Percentiles rank a stretch among this genome's conserved stretches.
These are phyloP conservation scores for Intubia oerlemansii DNA, from an alignment of 2,329 filamentous ascomycete genomes.

Conservation along the genomic window DNA sequence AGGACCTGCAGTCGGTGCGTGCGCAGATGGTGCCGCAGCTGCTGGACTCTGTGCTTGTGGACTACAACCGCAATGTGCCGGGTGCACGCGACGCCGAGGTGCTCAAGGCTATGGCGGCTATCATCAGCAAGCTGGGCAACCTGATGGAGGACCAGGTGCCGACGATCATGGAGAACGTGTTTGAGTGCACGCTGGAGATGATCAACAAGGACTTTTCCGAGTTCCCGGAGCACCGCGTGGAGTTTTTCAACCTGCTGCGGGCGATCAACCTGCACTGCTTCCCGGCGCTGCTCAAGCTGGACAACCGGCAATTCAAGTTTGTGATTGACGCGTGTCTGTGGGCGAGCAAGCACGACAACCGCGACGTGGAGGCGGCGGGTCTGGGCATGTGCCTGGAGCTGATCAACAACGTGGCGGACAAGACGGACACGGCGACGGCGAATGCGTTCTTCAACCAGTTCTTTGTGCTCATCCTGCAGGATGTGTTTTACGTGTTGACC, in stretches of 20 bases:
- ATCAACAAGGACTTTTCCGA: constrained; percentile 99
- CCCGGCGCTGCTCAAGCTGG: constrained; percentile 77
- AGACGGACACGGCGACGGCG: constrained; percentile 65
- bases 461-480: constrained; percentile 85
- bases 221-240: constrained; percentile 95
- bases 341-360: constrained; percentile 99
- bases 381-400: constrained; percentile 96
- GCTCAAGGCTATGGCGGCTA: constrained; percentile 89
- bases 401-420: constrained; percentile 92
- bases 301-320: constrained; percentile 95
- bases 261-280: constrained; percentile 97
- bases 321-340: constrained; percentile 99
- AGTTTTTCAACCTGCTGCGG: constrained; percentile 93
- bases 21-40: constrained; percentile 90
- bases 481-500: constrained; percentile 94
- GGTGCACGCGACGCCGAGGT: constrained; percentile 94
- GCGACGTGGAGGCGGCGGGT: constrained; percentile 87
- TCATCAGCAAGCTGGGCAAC: constrained; percentile 83
- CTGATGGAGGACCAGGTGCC: constrained; percentile 98
- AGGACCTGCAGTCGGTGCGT: constrained; percentile 84
- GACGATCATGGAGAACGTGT: constrained; percentile 94
- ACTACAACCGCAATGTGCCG: constrained; percentile 93
- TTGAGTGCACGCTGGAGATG: constrained; percentile 97
- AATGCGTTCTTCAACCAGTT: constrained; percentile 97
- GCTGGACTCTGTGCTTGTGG: constrained; percentile 77